These are phyloP conservation scores for Suhomyces bokatorum DNA, from an alignment of 1,139 yeast species.

Conservation along the genomic window DNA sequence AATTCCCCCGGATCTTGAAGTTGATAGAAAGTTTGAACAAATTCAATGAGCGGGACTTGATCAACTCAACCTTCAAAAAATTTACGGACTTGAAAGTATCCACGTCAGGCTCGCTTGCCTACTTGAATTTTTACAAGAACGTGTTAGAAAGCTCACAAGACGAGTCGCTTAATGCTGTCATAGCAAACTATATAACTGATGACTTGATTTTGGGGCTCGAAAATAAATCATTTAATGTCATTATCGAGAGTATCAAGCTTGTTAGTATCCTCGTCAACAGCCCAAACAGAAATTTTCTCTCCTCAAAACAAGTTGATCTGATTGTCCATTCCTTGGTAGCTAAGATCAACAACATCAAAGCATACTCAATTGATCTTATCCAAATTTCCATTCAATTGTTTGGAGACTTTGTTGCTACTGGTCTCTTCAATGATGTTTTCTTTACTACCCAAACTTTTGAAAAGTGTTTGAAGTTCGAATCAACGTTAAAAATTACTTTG, in stretches of 20 bases:
- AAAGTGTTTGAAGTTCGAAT: constrained; percentile 34
- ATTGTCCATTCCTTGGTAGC: constrained; percentile 24
- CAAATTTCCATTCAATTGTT: constrained; percentile 40
- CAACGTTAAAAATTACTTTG: constrained; percentile 34
- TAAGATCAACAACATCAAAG: constrained; percentile 38
- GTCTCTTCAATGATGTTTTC: constrained; percentile 1
- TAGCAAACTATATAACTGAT: constrained; percentile 35
- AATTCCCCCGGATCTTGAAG: constrained; percentile 27
- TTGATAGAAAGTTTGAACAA: constrained; percentile 32
- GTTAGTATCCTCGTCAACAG: constrained; percentile 35
- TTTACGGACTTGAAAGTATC: constrained; percentile 21
- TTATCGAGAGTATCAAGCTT: constrained; percentile 51
- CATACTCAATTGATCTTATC: constrained; percentile 52
- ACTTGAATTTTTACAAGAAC: constrained; percentile 29
- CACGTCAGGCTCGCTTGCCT: constrained; percentile 27
- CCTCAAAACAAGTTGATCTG: constrained; percentile 12
- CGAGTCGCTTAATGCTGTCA: constrained; percentile 4
- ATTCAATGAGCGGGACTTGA: constrained; percentile 14
- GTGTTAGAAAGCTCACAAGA: constrained; percentile 21
- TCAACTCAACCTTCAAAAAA: constrained; percentile 14
- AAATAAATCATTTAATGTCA: constrained; percentile 41
- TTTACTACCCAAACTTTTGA: constrained; percentile 8
- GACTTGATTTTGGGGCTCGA: constrained; percentile 46
- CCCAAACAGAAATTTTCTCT: constrained; percentile 10
- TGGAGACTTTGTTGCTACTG: constrained; percentile 15